Percentiles rank a stretch among this genome's conserved stretches.
phyloP scores from a whole-genome alignment of 768 basidiomycete genomes.

The Neoboletus subvelutipes region DNA sequence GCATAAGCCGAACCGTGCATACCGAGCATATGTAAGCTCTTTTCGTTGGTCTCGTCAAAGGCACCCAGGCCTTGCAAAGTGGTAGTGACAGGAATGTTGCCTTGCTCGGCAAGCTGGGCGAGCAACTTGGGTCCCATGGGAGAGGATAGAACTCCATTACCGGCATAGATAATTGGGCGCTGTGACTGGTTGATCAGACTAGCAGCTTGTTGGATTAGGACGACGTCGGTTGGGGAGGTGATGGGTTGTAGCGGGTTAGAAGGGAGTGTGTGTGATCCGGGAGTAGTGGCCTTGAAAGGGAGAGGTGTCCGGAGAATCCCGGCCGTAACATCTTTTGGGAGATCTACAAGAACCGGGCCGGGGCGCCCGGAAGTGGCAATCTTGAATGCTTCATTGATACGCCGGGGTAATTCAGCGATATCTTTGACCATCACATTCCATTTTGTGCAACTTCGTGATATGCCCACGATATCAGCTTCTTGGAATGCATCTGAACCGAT shows the following conservation, averaged over 20 bases:
- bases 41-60: constrained; percentile 87
- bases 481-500: constrained; percentile 99
- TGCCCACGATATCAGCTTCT: constrained; percentile 95
- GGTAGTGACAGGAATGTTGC: constrained; percentile 96
- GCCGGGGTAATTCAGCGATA: constrained; percentile 87
- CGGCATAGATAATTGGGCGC: constrained; percentile 90
- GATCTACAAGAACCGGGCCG: constrained; percentile 95
- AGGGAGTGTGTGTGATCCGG: constrained; percentile 76
- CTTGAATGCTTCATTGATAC: constrained; percentile 99
- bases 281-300: constrained; percentile 82
- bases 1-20: constrained; percentile 99
- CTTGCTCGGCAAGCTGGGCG: constrained; percentile 70
- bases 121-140: constrained; percentile 82
- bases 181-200: constrained; percentile 89
- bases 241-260: constrained; percentile 64
- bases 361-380: constrained; percentile 97
- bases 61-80: constrained; percentile 95
- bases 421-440: constrained; percentile 99
- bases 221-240: constrained; percentile 58
- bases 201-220: constrained; percentile 80
- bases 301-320: constrained; percentile 83
- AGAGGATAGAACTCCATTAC: constrained; percentile 84
- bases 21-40: constrained; percentile 94
- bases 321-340: constrained; percentile 99
- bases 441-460: constrained; percentile 95